Conservation (phyloP, 306 rosid species). For the Pyrus bretschneideri region DNA sequence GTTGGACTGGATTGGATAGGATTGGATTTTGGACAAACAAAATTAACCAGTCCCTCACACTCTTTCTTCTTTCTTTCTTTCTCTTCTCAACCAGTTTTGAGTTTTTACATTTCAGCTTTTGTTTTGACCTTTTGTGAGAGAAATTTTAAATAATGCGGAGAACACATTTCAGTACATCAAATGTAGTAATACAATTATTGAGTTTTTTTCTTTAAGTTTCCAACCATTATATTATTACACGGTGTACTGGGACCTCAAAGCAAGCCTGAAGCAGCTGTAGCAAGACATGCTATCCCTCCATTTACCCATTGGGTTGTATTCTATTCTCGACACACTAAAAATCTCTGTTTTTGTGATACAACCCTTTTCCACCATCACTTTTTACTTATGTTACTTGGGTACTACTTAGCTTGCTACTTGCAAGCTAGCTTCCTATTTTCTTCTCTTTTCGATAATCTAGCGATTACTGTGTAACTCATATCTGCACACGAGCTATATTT, state of each 20-base stretch:
- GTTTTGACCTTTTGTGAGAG: not conserved
- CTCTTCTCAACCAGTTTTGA: not conserved
- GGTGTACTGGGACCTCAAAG: too few species aligned
- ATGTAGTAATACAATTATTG: too few species aligned
- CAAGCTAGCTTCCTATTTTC: not conserved
- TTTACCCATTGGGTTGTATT: too few species aligned
- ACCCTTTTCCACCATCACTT: not conserved
- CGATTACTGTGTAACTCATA: too few species aligned
- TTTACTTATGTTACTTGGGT: not conserved
- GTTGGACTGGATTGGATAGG: not conserved
- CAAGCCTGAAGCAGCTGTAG: too few species aligned
- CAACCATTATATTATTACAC: too few species aligned
- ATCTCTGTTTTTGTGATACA: not conserved
- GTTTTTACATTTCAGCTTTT: not conserved
- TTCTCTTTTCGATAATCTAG: not conserved
- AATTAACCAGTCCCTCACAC: not conserved
- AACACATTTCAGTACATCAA: too few species aligned
- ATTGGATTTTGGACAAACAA: not conserved
- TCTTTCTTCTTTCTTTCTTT: not conserved
- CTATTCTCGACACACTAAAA: too few species aligned
- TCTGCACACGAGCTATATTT: too few species aligned
- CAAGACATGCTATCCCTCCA: too few species aligned
- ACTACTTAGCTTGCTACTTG: not conserved
- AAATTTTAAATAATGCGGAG: too few species aligned
- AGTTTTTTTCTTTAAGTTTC: too few species aligned